Evolutionary conservation across 108 stramenopile species (phyloP), one percentile per base, ranked within the genome.

Genomic region (Cyclotella sp.): DNA sequence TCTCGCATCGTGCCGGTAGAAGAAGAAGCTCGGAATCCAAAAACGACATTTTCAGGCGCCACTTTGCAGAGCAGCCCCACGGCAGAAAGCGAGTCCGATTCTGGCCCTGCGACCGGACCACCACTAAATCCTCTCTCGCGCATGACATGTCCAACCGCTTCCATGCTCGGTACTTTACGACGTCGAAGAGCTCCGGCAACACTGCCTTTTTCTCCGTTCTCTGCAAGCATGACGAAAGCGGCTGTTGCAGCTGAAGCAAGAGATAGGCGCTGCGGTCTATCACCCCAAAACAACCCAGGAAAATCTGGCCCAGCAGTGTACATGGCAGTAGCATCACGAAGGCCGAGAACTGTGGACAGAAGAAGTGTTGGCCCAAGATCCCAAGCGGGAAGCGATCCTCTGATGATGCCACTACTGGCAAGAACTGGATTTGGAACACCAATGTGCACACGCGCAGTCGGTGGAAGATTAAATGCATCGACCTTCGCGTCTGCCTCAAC

Each of bases 221-320:
- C 90, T 12, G 92, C 88, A 30, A 95, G 87, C 80, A 88, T 79
- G 7, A 91, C 85, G 72, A 95, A 93, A 29, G 88, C 76, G 22
- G 90, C 81, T 7, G 92, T 93, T 40, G 87, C 92, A 19, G 92
- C 91, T 29, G 94, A 89, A 7, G 94, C 85, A n/a, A 95, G 81
- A 14, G 92, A 93, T 29, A 90, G 81, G n/a, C 92, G 70, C 62
- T 95, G 92, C 34, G 94, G 94, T 69, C 94, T 80, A 70, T 95
- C 94, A 14, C 94, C 94, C 94, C 94, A 93, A 77, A 95, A 90
- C 28, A 91, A 64, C 30, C 94, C 90, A 9, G 88, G 85, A 70
- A 92, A 95, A 58, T 93, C 90, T 22, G 94, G 92, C 34, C 94
- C 94, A 54, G 86, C 87, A 18, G 89, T 77, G 57, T 86, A 92